Evolutionary conservation across 768 basidiomycete genomes (phyloP).

Genomic region (Boletus tylopilopsis): DNA sequence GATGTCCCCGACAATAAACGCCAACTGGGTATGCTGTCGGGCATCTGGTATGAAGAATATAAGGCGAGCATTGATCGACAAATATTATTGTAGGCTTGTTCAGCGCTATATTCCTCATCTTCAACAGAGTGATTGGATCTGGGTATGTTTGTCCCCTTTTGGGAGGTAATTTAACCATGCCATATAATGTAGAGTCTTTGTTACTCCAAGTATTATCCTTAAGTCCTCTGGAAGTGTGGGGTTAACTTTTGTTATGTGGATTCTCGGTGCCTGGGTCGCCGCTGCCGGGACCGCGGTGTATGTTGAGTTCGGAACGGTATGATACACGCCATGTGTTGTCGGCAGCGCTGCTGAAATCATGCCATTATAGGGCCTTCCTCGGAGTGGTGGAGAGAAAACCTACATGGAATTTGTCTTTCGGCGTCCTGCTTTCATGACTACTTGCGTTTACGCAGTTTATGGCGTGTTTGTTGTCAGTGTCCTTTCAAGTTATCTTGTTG

Average conservation of each 20-base stretch:
- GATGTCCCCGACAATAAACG: constrained; percentile 47
- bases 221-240: constrained; percentile 68
- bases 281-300: constrained; percentile 67
- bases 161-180: neutral
- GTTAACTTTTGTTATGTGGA: constrained; percentile 65
- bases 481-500: neutral
- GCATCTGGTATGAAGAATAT: neutral
- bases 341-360: neutral
- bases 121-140: constrained; percentile 73
- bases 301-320: constrained; percentile 71
- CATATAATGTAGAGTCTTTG: constrained; percentile 67
- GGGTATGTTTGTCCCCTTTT: constrained; percentile 40
- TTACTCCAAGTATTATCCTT: constrained; percentile 65
- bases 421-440: constrained; percentile 55
- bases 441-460: constrained; percentile 57
- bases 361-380: constrained; percentile 53
- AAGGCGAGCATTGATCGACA: neutral
- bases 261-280: constrained; percentile 62
- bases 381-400: constrained; percentile 73
- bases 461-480: constrained; percentile 52
- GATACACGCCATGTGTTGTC: constrained; percentile 5
- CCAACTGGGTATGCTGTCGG: constrained; percentile 42
- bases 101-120: constrained; percentile 63
- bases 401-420: constrained; percentile 71
- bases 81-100: constrained; percentile 20